phyloP scores from a whole-genome alignment of 164 flowering plant species.

The Sedum album region DNA sequence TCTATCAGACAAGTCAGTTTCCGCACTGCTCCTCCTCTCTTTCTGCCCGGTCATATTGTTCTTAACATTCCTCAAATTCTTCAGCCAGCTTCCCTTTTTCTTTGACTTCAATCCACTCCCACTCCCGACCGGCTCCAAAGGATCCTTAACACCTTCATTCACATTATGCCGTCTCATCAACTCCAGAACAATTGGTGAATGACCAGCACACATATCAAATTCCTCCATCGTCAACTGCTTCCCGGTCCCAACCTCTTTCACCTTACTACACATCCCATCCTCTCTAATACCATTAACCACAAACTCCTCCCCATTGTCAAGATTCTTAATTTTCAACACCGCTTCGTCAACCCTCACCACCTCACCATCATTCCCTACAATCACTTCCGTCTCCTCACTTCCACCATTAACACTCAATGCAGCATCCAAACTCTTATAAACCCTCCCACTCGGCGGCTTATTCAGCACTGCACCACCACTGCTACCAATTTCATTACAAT shows the following conservation, averaged over 20 bases:
- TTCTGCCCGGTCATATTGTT: constrained; percentile 46
- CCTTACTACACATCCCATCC: constrained; percentile 79
- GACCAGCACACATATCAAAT: constrained; percentile 85
- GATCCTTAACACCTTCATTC: constrained; percentile 48
- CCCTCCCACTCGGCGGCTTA: background rate
- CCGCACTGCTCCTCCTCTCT: constrained; percentile 85
- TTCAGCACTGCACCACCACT: constrained; percentile 7
- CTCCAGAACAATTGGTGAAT: constrained; percentile 93
- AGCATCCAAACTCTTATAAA: background rate
- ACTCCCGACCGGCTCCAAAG: constrained; percentile 22
- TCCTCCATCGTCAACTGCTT: constrained; percentile 93
- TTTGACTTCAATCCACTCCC: constrained; percentile 38
- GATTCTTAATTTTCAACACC: constrained; percentile 69
- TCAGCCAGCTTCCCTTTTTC: constrained; percentile 82
- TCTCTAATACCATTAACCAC: constrained; percentile 83
- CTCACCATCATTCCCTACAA: constrained; percentile 2
- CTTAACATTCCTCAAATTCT: constrained; percentile 65
- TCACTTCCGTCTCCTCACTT: constrained; percentile 7
- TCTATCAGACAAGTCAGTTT: constrained; percentile 86
- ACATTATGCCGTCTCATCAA: constrained; percentile 91
- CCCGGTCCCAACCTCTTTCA: constrained; percentile 84
- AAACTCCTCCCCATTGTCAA: constrained; percentile 92
- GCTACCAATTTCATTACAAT: constrained; percentile 15
- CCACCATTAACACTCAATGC: constrained; percentile 19
- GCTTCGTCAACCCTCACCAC: constrained; percentile 12